Conservation (phyloP, 2,329 filamentous ascomycete species). For the Fusarium cicatricum region DNA sequence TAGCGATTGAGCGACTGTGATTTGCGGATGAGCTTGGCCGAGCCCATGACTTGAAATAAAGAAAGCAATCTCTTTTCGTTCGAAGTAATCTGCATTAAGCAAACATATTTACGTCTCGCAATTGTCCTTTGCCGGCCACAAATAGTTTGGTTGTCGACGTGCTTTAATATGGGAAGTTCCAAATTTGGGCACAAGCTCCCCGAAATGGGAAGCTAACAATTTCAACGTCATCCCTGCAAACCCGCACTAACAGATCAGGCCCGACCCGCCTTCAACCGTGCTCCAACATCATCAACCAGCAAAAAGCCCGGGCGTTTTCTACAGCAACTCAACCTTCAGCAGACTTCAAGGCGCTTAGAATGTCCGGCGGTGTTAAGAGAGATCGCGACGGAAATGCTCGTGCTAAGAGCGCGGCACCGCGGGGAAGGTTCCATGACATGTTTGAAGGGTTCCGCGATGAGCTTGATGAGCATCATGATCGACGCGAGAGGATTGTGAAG, state of each 20-base stretch:
- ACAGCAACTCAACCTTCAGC: neutral
- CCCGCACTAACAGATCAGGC: conserved; percentile 30
- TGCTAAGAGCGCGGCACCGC: conserved; percentile 50
- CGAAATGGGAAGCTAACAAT: conserved; percentile 35
- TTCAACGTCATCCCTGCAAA: conserved; percentile 36
- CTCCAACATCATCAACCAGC: conserved; percentile 31
- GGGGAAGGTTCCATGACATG: conserved; percentile 69
- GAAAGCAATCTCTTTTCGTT: neutral
- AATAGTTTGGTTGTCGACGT: conserved; percentile 15
- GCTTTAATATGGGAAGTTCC: conserved; percentile 12
- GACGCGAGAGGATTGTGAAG: conserved; percentile 89
- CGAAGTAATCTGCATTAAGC: no score
- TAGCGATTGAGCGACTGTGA: conserved; percentile 10
- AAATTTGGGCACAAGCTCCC: conserved; percentile 18
- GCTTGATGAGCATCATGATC: conserved; percentile 93
- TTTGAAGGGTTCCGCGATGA: conserved; percentile 88
- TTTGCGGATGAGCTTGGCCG: neutral
- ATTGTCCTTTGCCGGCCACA: conserved; percentile 19
- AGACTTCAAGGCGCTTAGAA: conserved; percentile 7
- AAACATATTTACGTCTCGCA: neutral
- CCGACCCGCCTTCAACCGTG: conserved; percentile 32
- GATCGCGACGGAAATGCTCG: conserved; percentile 60
- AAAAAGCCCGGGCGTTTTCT: neutral
- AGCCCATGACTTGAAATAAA: conserved; percentile 23
- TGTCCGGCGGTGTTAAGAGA: conserved; percentile 60